Evolutionary conservation across 495 filamentous ascomycete genomes (phyloP).

Genomic region (Trichocladium uniseriatum): DNA sequence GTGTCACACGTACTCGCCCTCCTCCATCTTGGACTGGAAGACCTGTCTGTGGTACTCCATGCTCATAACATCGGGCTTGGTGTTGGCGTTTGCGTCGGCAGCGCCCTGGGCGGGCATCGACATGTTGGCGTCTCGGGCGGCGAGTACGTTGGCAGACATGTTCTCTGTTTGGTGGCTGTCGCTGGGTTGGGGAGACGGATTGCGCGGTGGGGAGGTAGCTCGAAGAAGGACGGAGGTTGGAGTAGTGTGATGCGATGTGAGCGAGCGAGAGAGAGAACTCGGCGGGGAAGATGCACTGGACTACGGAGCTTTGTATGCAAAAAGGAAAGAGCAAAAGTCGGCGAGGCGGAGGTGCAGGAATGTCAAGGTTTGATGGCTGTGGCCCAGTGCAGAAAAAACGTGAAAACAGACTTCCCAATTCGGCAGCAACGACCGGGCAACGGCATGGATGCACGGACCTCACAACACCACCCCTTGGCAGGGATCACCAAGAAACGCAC

Average conservation of each 20-base stretch:
- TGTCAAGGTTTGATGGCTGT: neutral
- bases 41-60: constrained; percentile 78
- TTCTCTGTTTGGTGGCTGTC: too few relatives aligned
- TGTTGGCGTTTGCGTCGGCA: constrained; percentile 16
- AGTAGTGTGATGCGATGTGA: neutral
- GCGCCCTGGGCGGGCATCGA: constrained; percentile 21
- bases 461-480: neutral
- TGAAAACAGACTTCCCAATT: constrained; percentile 21
- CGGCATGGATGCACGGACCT: constrained; percentile 6
- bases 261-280: neutral
- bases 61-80: constrained; percentile 43
- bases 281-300: neutral
- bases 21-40: constrained; percentile 60
- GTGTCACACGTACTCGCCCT: constrained; percentile 49
- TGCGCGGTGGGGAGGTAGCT: neutral
- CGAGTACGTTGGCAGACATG: constrained; percentile 41
- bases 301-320: neutral
- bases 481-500: neutral
- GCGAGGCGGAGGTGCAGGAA: neutral
- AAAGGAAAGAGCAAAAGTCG: neutral
- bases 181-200: neutral
- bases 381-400: constrained; percentile 2
- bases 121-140: constrained; percentile 50
- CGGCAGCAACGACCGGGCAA: constrained; percentile 21
- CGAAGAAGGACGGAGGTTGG: neutral